Conservation (phyloP, 179 eudicot genomes). For the Camellia oleifera region DNA sequence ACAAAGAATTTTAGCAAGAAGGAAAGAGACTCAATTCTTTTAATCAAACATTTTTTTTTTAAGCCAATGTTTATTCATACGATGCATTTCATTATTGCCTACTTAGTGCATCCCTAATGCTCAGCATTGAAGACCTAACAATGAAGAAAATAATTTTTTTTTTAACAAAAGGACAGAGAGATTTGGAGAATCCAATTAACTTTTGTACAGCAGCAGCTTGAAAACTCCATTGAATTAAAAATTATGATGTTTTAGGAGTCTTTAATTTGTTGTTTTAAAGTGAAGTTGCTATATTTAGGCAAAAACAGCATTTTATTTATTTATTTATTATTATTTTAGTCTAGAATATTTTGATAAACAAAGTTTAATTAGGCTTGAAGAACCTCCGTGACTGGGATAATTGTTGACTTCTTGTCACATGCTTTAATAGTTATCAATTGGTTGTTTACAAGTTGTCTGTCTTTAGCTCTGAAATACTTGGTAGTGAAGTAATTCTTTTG, state of each 20-base stretch:
- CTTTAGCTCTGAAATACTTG: neutral
- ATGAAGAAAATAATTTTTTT: neutral
- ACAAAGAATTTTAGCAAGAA: too few relatives aligned
- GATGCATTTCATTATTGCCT: neutral
- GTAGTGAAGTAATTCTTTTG: too few relatives aligned
- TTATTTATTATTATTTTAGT: neutral
- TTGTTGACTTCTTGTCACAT: neutral
- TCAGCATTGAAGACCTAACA: neutral
- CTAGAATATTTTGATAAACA: neutral
- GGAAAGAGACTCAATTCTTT: too few relatives aligned
- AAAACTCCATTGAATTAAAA: neutral
- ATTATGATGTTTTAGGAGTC: neutral
- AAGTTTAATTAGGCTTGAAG: neutral
- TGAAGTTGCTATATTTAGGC: neutral
- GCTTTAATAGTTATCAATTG: neutral
- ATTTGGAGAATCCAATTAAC: neutral
- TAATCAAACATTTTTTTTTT: too few relatives aligned
- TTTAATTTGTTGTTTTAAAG: neutral
- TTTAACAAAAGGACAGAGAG: neutral
- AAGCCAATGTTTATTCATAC: too few relatives aligned
- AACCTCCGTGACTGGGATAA: too few relatives aligned
- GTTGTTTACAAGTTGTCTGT: neutral
- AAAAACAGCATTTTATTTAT: neutral
- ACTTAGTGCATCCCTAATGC: neutral
- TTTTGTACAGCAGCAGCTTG: neutral